Evolutionary conservation across 768 basidiomycete species (phyloP).

Genomic region (Glaciozyma martinii): DNA sequence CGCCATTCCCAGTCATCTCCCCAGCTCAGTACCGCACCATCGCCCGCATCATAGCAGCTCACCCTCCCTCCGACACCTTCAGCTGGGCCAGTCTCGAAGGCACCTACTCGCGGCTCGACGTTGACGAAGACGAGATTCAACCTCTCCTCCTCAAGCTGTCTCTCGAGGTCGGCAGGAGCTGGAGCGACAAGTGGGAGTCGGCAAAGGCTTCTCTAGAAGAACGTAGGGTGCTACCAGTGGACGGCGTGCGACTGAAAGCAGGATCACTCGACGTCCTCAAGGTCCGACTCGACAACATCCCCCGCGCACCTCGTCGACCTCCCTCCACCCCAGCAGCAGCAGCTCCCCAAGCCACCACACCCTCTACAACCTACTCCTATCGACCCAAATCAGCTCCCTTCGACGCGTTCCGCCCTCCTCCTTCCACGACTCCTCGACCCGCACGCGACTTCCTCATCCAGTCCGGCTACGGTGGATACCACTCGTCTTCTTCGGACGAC

Average conservation of each 20-base stretch:
- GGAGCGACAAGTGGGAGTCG: slow-evolving; percentile 23
- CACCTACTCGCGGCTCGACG: background rate
- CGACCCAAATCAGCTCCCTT: background rate
- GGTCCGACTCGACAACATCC: slow-evolving; percentile 3
- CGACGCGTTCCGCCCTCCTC: background rate
- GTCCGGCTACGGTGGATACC: background rate
- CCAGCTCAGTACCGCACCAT: background rate
- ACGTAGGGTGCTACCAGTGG: background rate
- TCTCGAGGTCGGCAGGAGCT: slow-evolving; percentile 11
- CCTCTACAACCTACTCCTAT: background rate
- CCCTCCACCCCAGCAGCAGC: slow-evolving; percentile 1
- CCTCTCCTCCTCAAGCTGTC: slow-evolving; percentile 13
- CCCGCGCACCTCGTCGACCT: background rate
- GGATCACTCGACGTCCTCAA: slow-evolving; percentile 18
- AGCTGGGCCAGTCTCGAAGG: background rate
- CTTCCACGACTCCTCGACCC: background rate
- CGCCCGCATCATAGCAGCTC: background rate
- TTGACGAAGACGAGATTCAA: slow-evolving; percentile 13
- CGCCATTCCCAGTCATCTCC: background rate
- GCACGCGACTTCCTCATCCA: slow-evolving; percentile 5
- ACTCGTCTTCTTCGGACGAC: slow-evolving; percentile 15
- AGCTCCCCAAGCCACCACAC: background rate
- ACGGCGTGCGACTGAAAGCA: background rate
- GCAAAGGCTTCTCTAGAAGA: background rate
- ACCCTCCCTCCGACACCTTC: background rate